Evolutionary conservation across 768 basidiomycete genomes (phyloP).

Genomic region (Leccinum aurantiacum): DNA sequence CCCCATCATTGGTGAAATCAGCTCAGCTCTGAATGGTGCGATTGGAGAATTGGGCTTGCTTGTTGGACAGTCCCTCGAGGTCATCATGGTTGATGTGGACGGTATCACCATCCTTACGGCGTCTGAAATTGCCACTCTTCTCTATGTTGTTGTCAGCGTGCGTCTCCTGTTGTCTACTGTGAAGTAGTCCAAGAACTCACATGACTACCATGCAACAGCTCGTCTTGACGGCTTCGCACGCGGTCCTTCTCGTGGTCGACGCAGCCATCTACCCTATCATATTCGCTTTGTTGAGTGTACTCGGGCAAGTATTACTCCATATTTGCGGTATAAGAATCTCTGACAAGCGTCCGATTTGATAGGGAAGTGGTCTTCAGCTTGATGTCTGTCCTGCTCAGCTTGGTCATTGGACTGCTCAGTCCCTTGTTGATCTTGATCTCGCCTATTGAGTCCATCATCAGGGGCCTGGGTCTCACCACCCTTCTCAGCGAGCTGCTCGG

Average conservation of each 20-base stretch:
- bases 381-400: conserved; percentile 1
- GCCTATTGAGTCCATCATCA: conserved; percentile 12
- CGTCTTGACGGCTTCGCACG: conserved; percentile 2
- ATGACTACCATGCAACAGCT: conserved; percentile 7
- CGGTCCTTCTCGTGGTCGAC: conserved; percentile 14
- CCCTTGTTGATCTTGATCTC: conserved; percentile 5
- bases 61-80: neutral
- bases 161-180: neutral
- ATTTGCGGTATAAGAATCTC: neutral
- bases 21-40: conserved; percentile 6
- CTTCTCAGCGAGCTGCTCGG: conserved; percentile 4
- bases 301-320: conserved; percentile 5
- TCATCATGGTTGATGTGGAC: conserved; percentile 10
- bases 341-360: neutral
- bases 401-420: conserved; percentile 8
- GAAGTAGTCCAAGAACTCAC: neutral
- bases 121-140: conserved; percentile 9
- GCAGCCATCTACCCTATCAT: neutral
- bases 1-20: conserved; percentile 9
- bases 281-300: neutral
- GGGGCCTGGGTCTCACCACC: conserved; percentile 1
- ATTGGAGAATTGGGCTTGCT: conserved; percentile 6
- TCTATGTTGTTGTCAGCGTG: conserved; percentile 3
- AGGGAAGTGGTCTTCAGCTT: conserved; percentile 7
- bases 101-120: neutral